phyloP scores from a whole-genome alignment of 164 flowering plant species.

The Liriodendron chinense region DNA sequence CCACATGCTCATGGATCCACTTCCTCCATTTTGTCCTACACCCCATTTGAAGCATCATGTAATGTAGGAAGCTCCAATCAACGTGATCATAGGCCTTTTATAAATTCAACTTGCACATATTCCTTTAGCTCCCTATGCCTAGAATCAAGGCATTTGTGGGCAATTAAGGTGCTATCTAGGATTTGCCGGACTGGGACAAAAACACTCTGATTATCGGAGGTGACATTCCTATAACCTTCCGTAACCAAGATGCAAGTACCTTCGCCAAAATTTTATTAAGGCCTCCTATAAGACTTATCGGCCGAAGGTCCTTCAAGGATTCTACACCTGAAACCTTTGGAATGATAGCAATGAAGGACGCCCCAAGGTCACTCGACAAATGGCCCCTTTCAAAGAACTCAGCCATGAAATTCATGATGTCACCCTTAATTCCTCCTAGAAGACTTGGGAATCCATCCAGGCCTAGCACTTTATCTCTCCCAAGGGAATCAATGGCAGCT shows the following conservation, averaged over 20 bases:
- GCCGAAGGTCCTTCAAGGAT: neutral
- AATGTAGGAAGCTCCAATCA: neutral
- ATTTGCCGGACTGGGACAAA: neutral
- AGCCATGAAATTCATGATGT: neutral
- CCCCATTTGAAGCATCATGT: neutral
- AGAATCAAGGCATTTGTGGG: neutral
- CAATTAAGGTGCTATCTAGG: neutral
- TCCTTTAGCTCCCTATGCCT: neutral
- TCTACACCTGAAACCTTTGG: neutral
- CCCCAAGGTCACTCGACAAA: neutral
- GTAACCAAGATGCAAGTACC: too few species aligned
- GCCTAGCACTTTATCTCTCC: neutral
- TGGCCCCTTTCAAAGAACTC: neutral
- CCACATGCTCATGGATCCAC: neutral
- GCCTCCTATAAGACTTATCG: neutral
- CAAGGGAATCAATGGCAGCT: too few species aligned
- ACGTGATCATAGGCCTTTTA: neutral
- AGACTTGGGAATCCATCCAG: neutral
- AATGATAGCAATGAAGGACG: neutral
- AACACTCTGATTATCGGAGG: neutral
- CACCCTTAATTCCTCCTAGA: neutral
- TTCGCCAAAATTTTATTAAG: too few species aligned
- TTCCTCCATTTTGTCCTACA: neutral
- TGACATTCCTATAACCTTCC: neutral
- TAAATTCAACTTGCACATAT: neutral